These are phyloP conservation scores for Coelastrella sp. DNA, from an alignment of 139 green algal genomes.

Conservation along the genomic window DNA sequence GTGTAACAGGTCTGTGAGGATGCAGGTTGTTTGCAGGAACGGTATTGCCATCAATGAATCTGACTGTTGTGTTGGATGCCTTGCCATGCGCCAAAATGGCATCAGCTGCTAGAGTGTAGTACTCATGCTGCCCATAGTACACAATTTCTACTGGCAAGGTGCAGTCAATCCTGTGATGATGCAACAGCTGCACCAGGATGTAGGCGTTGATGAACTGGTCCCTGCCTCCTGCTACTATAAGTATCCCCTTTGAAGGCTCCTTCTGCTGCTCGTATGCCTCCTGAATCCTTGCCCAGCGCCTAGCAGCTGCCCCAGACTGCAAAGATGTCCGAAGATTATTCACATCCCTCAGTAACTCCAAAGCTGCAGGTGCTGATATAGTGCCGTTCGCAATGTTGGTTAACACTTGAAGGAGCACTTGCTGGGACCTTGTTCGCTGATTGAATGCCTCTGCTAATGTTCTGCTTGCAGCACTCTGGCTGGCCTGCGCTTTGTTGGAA, in stretches of 20 bases:
- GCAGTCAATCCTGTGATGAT: conserved; percentile 2
- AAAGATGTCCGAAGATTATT: neutral
- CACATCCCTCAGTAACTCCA: conserved; percentile 5
- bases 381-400: neutral
- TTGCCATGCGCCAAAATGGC: neutral
- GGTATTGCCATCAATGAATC: neutral
- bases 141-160: conserved; percentile 33
- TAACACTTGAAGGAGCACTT: neutral
- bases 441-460: too few species aligned
- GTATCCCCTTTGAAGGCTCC: neutral
- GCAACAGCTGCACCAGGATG: conserved; percentile 31
- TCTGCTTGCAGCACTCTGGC: too few species aligned
- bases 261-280: neutral
- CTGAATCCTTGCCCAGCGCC: neutral
- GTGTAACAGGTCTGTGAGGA: neutral
- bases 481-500: too few species aligned
- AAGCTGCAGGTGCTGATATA: neutral
- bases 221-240: conserved; percentile 27
- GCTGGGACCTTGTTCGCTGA: neutral
- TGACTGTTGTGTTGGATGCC: neutral
- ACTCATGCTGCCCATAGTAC: conserved; percentile 34
- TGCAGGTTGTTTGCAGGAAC: neutral
- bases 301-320: neutral
- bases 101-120: neutral
- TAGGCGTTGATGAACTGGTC: conserved; percentile 37